A percentile compares a stretch with the other conserved stretches of the same genome.
phyloP scores from a whole-genome alignment of 2,329 filamentous ascomycete species.

The Sporothrix dimorphospora region DNA sequence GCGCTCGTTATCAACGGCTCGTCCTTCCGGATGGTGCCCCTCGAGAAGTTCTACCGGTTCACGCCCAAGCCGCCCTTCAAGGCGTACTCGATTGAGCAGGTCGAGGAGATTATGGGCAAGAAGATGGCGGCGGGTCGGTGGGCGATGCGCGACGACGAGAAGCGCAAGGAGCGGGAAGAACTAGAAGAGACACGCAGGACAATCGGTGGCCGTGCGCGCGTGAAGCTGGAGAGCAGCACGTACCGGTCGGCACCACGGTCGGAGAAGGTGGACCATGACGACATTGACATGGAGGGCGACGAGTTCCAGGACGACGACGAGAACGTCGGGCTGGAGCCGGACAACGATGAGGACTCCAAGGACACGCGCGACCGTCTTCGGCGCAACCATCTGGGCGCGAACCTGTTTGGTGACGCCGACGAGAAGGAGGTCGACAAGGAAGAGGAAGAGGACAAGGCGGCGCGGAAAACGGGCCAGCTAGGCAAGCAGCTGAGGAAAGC shows the following conservation, averaged over 20 bases:
- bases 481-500: constrained; percentile 81
- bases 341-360: constrained; percentile 80
- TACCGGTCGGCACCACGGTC: constrained; percentile 63
- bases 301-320: constrained; percentile 91
- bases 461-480: constrained; percentile 69
- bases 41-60: constrained; percentile 96
- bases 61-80: constrained; percentile 78
- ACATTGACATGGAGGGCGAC: constrained; percentile 67
- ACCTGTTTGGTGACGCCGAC: constrained; percentile 72
- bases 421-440: constrained; percentile 76
- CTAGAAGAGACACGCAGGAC: constrained; percentile 61
- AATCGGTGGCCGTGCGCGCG: constrained; percentile 57
- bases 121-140: constrained; percentile 78
- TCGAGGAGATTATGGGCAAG: constrained; percentile 80
- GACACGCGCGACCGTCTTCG: constrained; percentile 73
- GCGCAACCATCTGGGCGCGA: constrained; percentile 82
- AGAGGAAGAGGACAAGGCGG: constrained; percentile 68
- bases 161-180: constrained; percentile 60
- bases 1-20: constrained; percentile 72
- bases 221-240: constrained; percentile 71
- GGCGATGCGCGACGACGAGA: constrained; percentile 72
- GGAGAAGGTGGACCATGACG: constrained; percentile 71
- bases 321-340: constrained; percentile 71
- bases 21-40: constrained; percentile 80
- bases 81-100: constrained; percentile 78